Evolutionary conservation across 495 filamentous ascomycete species (phyloP), one percentile per base, ranked within the genome.

Genomic region (Apiosordaria backusii): DNA sequence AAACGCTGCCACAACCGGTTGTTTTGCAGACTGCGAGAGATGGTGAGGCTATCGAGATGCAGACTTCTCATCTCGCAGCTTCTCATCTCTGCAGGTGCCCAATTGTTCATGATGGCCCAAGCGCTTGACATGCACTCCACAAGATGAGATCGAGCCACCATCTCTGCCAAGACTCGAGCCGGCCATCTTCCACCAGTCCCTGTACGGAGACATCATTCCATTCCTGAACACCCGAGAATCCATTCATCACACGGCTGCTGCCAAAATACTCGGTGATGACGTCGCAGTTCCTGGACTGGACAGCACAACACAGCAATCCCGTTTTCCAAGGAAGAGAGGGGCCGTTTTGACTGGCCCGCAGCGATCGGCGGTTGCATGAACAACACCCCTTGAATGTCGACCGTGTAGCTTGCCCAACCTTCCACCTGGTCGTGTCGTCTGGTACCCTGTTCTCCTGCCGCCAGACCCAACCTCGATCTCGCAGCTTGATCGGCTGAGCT

Each of bases 311-410:
- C 27, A 7, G 27, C 27, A 29, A 29, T 29, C 3, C 27, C 27
- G 7, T 7, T 29, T 16, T 53, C 50, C 50, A 16, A 18, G 50
- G 50, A 53, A 53, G 4, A 53, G 4, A 53, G 27, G 7, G 27
- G 9, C 50, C 29, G 3, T 16, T 24, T 22, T 24, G 60, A 23
- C 18, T n/a, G n/a, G 26, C 35, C 22, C 40, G 60, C 35, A 52
- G 9, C 0, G 29, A 62, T 59, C 52, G 60, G 57, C 70, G 58
- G 62, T 55, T 68, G 70, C 68, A 72, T 65, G 40, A 69, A 68
- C 55, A 16, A 26, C n/a, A 15, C 25, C 67, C 67, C 61, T 45
- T 63, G 25, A 25, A 63, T 64, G n/a, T 45, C 35, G 16, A 45
- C 35, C 35, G 10, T 45, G 35, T 45, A 61, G 50, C 63, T 61